Evolutionary conservation across 2,329 filamentous ascomycete species (phyloP), one percentile per base, ranked within the genome.

Genomic region (Ophiostoma sp.): DNA sequence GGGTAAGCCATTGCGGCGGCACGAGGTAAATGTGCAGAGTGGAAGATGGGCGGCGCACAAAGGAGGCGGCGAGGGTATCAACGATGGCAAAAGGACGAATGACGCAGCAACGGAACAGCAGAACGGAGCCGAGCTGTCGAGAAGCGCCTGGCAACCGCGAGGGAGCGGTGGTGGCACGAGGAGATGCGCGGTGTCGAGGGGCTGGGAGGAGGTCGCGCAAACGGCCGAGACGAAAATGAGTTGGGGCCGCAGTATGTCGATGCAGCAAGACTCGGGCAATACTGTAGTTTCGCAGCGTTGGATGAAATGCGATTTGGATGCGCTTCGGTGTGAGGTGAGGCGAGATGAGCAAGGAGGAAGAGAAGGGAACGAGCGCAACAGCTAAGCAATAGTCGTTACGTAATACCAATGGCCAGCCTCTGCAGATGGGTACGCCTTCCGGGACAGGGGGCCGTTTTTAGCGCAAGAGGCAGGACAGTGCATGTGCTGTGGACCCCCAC

Each of bases 1-100:
- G 81, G 79, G n/a, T 72, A 72, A 7, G 72, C 49, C 72, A 73
- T 73, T 14, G 42, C 60, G 60, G 40, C 58, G 60, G 38, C 7
- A 40, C 36, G 27, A 27, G 27, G 27, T 27, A 2, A 27, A 27
- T 27, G 27, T 27, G 27, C 27, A 27, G 27, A 27, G 27, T 27
- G 55, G 49, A 71, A 41, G 73, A 73, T 72, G 75, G 4, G 65
- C 38, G 12, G 38, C 16, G 36, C 6, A 44, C 8, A 11, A n/a
- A 18, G n/a, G 40, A 16, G 36, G 8, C 41, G 14, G 36, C 5
- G 55, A 12, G 1, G 5, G n/a, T 63, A 11, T 1, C 40, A 9
- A 42, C n/a, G 27, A 27, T 2, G 27, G 2, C 38, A 1, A 40
- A 4, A 42, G 0, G 5, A 16, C 5, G 27, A 63, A 14, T 41